phyloP scores from a whole-genome alignment of 495 filamentous ascomycete genomes.

The Parmelia sp. region DNA sequence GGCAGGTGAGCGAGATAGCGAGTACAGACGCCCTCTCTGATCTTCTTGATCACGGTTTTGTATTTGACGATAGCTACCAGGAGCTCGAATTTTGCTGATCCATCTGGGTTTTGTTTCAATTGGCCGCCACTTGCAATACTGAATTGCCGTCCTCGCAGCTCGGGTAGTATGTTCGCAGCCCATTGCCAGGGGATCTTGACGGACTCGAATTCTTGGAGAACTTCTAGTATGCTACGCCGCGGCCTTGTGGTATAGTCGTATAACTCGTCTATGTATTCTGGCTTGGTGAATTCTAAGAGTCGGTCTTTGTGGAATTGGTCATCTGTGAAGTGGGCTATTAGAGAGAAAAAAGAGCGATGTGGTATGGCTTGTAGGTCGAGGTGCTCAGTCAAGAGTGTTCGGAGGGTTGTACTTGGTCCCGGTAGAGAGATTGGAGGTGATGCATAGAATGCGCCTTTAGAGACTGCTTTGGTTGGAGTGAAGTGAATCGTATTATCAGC shows the following conservation, averaged over 20 bases:
- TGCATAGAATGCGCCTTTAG: conserved; percentile 22
- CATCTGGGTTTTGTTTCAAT: conserved; percentile 36
- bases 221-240: conserved; percentile 82
- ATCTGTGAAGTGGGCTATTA: conserved; percentile 63
- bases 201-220: conserved; percentile 80
- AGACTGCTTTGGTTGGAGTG: conserved; percentile 30
- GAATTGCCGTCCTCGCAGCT: conserved; percentile 74
- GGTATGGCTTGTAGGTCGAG: conserved; percentile 87
- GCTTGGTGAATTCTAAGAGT: conserved; percentile 71
- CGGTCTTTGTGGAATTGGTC: conserved; percentile 72
- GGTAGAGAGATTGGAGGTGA: conserved; percentile 11
- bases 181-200: conserved; percentile 75
- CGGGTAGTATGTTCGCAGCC: conserved; percentile 62
- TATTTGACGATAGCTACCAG: conserved; percentile 91
- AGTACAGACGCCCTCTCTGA: conserved; percentile 83
- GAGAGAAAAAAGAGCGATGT: conserved; percentile 73
- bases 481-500: conserved; percentile 60
- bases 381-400: conserved; percentile 69
- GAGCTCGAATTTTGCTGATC: conserved; percentile 58
- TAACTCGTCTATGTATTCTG: conserved; percentile 76
- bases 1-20: conserved; percentile 66
- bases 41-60: conserved; percentile 76
- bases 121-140: conserved; percentile 74
- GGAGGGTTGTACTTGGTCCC: conserved; percentile 52
- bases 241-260: conserved; percentile 95